A percentile compares a stretch with the other conserved stretches of the same genome.
Evolutionary conservation across 2,329 filamentous ascomycete genomes (phyloP).

Genomic region (Leptodontidium sp.): DNA sequence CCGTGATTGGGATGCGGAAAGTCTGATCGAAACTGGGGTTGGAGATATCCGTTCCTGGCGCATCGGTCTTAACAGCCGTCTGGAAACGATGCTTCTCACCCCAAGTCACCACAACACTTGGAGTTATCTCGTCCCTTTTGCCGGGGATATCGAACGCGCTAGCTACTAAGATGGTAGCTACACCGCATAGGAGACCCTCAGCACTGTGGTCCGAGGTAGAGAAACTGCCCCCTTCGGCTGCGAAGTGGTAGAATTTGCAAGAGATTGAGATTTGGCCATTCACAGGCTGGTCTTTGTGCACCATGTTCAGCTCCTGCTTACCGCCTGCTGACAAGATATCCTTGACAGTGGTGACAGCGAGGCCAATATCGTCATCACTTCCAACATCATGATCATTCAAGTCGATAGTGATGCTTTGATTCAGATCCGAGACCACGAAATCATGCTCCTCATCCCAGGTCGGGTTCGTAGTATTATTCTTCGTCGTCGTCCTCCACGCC

Average conservation of each 20-base stretch:
- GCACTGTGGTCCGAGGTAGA: conserved; percentile 24
- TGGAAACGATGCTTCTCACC: conserved; percentile 29
- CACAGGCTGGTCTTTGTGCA: conserved; percentile 23
- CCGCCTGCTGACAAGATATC: conserved; percentile 26
- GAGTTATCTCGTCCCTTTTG: conserved; percentile 24
- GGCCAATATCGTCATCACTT: conserved; percentile 26
- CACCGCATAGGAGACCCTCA: conserved; percentile 22
- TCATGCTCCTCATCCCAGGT: conserved; percentile 28
- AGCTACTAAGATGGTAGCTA: conserved; percentile 21
- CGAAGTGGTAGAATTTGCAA: conserved; percentile 26
- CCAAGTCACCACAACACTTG: conserved; percentile 32
- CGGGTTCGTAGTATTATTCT: conserved; percentile 28
- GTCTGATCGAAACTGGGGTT: conserved; percentile 28
- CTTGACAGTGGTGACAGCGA: conserved; percentile 30
- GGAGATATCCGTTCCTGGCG: conserved; percentile 29
- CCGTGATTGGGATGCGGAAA: conserved; percentile 27
- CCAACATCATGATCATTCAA: conserved; percentile 26
- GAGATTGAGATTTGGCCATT: conserved; percentile 24
- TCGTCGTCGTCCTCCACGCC: conserved; percentile 23
- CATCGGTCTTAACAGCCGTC: conserved; percentile 30
- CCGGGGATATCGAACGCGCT: conserved; percentile 26
- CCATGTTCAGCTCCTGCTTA: conserved; percentile 25
- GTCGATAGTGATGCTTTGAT: conserved; percentile 29
- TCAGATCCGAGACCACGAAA: conserved; percentile 29
- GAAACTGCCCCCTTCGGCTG: conserved; percentile 21